Base-by-base conservation (phyloP, 192 early-diverging fungal species). In the Phlyctochytrium bullatum region DNA sequence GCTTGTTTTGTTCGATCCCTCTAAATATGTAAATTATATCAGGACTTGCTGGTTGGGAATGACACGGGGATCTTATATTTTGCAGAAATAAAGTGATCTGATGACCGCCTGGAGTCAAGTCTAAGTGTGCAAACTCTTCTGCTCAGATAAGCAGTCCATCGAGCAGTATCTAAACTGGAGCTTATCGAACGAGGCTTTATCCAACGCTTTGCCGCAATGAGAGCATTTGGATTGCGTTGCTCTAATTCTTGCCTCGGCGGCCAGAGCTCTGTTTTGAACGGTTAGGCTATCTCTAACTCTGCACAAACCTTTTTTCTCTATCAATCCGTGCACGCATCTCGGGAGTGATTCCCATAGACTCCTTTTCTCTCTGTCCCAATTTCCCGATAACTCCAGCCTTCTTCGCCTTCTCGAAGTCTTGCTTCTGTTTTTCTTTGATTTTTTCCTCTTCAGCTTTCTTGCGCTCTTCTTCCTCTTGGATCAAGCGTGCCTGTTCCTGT, bases 311-410 rank as follows among this genome's bases (percentile, higher is more conserved):
- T 59, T 89, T 87, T 62, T 94, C 92, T 47, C 92, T 77, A 63
- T 94, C 92, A 29, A 94, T 67, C 51, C 83, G 73, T 74, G 80
- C 82, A 2, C 89, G 75, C 60, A 78, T 76, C 73, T 94, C 92
- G 0, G 90, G 86, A 14, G 89, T 80, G 77, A 86, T 80, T 2
- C 85, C 85, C 66, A 79, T 70, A 4, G 73, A 62, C 54, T 85
- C 75, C 29, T 67, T 51, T 24, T 77, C 73, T 0, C 68, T 72
- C 57, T 77, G 79, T 20, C 33, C 63, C 4, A 84, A 40, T 34
- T 77, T 74, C 29, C 52, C 56, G 30, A 71, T 58, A 4, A 69
- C 73, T 4, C 56, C 59, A 1, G 60, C 72, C 31, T 86, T 78
- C 12, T 69, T 73, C 32, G 80, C 88, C 2, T 75, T 67, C 27